Percentiles rank a stretch among this genome's conserved stretches.
phyloP scores from a whole-genome alignment of 495 filamentous ascomycete genomes.

The Aspergillus baeticus region DNA sequence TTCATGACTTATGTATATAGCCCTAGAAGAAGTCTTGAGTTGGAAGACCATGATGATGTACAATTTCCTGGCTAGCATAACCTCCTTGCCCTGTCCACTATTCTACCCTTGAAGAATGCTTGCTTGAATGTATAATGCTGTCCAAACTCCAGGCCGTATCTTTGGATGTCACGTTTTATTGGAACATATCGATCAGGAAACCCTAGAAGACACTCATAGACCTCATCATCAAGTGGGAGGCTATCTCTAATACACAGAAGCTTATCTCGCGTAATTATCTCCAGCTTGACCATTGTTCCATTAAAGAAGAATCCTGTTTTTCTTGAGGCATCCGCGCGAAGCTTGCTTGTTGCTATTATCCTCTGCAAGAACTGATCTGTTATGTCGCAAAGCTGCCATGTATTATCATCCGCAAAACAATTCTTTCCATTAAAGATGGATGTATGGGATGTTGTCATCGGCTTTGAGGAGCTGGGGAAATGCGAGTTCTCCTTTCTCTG shows the following conservation, averaged over 20 bases:
- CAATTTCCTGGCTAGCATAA: neutral
- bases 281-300: neutral
- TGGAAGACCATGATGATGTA: neutral
- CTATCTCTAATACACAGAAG: neutral
- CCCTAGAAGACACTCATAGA: neutral
- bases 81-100: neutral
- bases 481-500: conserved; percentile 16
- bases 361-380: neutral
- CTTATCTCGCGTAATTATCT: neutral
- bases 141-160: neutral
- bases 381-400: neutral
- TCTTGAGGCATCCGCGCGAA: neutral
- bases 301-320: conserved; percentile 5
- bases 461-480: neutral
- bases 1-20: no score
- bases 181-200: neutral
- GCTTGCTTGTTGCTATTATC: neutral
- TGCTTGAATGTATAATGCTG: neutral
- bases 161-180: neutral
- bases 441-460: neutral
- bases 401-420: neutral
- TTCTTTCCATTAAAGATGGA: neutral
- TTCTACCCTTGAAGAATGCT: neutral
- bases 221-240: neutral
- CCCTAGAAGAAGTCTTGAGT: neutral